Conservation (phyloP, 2,329 filamentous ascomycete species). For the Xylariaceae sp. region DNA sequence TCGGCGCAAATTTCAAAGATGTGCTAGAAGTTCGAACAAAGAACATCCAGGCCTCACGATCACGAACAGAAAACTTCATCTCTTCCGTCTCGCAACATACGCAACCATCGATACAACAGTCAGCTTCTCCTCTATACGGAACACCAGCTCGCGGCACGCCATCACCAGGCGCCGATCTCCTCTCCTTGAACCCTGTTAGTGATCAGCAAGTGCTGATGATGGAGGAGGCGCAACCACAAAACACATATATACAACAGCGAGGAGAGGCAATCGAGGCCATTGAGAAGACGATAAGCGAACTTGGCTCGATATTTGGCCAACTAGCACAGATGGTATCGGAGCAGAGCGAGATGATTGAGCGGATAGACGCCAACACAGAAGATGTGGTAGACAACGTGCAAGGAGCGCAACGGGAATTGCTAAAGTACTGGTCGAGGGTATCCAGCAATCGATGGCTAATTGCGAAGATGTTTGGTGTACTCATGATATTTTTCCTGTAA, state of each 20-base stretch:
- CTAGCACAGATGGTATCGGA: constrained; percentile 96
- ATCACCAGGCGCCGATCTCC: constrained; percentile 73
- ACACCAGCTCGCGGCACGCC: constrained; percentile 65
- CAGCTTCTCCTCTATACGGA: constrained; percentile 85
- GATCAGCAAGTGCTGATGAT: constrained; percentile 91
- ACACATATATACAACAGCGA: constrained; percentile 89
- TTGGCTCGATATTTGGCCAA: constrained; percentile 93
- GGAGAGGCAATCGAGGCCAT: constrained; percentile 97
- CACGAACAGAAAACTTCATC: constrained; percentile 95
- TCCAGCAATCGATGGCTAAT: constrained; percentile 96
- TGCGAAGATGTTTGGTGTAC: constrained; percentile 82
- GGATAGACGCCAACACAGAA: constrained; percentile 96
- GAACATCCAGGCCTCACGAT: constrained; percentile 94
- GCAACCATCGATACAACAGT: constrained; percentile 72
- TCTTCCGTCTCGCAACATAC: constrained; percentile 83
- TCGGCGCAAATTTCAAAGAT: constrained; percentile 95
- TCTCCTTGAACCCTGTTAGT: constrained; percentile 83
- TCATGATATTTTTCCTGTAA: constrained; percentile 91
- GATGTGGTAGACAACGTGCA: constrained; percentile 99
- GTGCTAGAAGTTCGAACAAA: constrained; percentile 95
- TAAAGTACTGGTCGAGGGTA: constrained; percentile 96
- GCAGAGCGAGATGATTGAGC: constrained; percentile 93
- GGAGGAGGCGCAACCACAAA: constrained; percentile 87
- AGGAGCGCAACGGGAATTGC: constrained; percentile 89
- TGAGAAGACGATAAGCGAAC: constrained; percentile 90